Percentiles rank a stretch among this genome's conserved stretches.
These are phyloP conservation scores for Acanthamoeba lugdunensis DNA, from an alignment of 208 protist species.

Conservation along the genomic window DNA sequence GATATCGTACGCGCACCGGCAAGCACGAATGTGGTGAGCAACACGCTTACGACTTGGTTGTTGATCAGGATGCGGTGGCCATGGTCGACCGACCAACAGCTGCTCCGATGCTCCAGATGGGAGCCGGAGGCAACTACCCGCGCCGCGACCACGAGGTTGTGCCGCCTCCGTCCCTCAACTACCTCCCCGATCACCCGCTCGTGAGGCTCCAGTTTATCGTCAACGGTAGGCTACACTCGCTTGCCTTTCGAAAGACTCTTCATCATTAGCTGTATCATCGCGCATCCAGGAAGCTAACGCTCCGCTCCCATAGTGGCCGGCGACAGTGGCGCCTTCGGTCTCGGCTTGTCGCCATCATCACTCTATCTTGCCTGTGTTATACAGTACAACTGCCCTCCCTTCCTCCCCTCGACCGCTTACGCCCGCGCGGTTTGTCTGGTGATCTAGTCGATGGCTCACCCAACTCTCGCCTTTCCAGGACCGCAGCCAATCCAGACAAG, in stretches of 20 bases:
- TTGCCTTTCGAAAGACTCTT: no score
- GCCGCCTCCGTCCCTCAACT: background rate
- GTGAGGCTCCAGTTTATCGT: conserved; percentile 13
- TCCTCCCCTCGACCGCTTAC: background rate
- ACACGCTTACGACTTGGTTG: background rate
- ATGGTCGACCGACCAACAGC: background rate
- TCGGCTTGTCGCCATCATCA: conserved; percentile 12
- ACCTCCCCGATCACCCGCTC: conserved; percentile 37
- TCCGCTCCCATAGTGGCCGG: background rate
- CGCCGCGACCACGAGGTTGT: background rate
- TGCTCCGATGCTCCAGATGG: background rate
- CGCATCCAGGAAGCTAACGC: no score
- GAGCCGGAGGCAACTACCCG: conserved; percentile 3
- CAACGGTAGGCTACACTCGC: background rate
- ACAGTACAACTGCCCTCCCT: background rate
- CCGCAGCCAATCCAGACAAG: conserved; percentile 27
- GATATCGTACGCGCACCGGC: background rate
- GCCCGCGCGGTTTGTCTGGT: no score
- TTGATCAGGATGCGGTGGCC: background rate
- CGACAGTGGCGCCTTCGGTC: conserved; percentile 18
- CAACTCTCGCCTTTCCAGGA: background rate
- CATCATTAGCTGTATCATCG: no score
- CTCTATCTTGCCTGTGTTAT: conserved; percentile 34
- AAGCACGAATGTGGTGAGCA: no score
- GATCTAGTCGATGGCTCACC: background rate